Percentiles rank a stretch among this genome's conserved stretches.
Conservation (phyloP, 1,284 basidiomycete species). For the Leccinum cinnamomeum region DNA sequence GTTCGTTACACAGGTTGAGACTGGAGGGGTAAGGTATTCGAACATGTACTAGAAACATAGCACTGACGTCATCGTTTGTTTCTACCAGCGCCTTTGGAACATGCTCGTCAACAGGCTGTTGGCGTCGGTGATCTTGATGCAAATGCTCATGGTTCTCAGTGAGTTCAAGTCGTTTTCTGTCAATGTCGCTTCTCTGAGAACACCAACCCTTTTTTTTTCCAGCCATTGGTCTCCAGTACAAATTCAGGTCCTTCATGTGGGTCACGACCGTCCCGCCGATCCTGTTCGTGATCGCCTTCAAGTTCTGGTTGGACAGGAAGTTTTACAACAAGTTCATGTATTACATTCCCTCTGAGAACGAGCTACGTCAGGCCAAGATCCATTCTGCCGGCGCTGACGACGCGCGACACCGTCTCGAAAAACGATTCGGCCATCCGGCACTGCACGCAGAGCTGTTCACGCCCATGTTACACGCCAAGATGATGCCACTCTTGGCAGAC, state of each 20-base stretch:
- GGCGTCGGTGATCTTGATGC: conserved; percentile 76
- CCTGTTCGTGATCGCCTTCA: conserved; percentile 76
- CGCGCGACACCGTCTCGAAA: conserved; percentile 69
- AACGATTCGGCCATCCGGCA: conserved; percentile 85
- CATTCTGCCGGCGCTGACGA: conserved; percentile 72
- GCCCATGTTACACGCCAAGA: conserved; percentile 84
- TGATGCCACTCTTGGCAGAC: conserved; percentile 73
- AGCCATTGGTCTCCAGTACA: conserved; percentile 86
- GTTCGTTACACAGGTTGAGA: conserved; percentile 84
- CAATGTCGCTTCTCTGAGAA: conserved; percentile 1
- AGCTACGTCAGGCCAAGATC: conserved; percentile 67
- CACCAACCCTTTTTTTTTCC: not conserved
- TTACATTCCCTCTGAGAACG: conserved; percentile 72
- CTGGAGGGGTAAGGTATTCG: conserved; percentile 71
- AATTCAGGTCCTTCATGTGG: conserved; percentile 74
- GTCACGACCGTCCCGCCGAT: conserved; percentile 74
- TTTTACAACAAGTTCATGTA: conserved; percentile 76
- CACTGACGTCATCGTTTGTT: not conserved
- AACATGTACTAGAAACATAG: conserved; percentile 1
- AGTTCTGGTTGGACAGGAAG: conserved; percentile 71
- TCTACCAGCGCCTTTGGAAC: conserved; percentile 83
- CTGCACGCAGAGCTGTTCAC: conserved; percentile 80
- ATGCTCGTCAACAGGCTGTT: conserved; percentile 86
- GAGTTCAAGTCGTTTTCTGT: conserved; percentile 34
- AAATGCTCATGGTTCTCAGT: conserved; percentile 85